Conservation (phyloP, 805 yeast species). For the Kuraishia ogatae region DNA sequence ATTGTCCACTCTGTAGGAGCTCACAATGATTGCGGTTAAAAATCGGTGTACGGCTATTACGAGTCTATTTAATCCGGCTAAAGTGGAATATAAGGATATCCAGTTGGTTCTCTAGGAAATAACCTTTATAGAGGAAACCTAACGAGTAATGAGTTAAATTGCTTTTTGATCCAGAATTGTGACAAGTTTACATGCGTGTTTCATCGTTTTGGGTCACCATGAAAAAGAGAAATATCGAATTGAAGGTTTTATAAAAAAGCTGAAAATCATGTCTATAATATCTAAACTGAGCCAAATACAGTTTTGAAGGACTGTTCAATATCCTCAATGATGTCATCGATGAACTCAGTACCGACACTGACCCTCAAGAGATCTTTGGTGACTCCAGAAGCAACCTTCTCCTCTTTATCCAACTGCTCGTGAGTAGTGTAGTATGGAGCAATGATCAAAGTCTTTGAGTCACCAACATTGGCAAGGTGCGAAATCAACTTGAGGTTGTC, state of each 20-base stretch:
- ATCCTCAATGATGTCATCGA: slow-evolving; percentile 86
- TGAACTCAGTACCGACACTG: slow-evolving; percentile 84
- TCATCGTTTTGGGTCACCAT: no score
- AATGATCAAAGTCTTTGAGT: slow-evolving; percentile 87
- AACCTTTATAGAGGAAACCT: background rate
- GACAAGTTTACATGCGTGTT: no score
- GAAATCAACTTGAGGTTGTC: slow-evolving; percentile 80
- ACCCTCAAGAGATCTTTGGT: slow-evolving; percentile 83
- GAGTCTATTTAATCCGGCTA: background rate
- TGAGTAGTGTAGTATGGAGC: slow-evolving; percentile 97
- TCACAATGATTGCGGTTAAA: background rate
- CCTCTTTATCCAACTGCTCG: slow-evolving; percentile 79
- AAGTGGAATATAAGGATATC: background rate
- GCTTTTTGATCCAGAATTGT: no score
- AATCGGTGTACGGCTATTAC: background rate
- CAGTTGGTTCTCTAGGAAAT: background rate
- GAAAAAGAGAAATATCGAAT: no score
- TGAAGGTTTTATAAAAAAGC: no score
- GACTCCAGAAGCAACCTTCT: slow-evolving; percentile 78
- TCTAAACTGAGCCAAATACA: slow-evolving; percentile 29
- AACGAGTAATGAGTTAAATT: background rate
- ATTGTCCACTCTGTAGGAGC: background rate
- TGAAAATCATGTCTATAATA: no score
- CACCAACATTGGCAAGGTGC: slow-evolving; percentile 95
- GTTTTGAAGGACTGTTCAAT: slow-evolving; percentile 76